phyloP scores from a whole-genome alignment of 139 green algal species.

The Closterium sp. region DNA sequence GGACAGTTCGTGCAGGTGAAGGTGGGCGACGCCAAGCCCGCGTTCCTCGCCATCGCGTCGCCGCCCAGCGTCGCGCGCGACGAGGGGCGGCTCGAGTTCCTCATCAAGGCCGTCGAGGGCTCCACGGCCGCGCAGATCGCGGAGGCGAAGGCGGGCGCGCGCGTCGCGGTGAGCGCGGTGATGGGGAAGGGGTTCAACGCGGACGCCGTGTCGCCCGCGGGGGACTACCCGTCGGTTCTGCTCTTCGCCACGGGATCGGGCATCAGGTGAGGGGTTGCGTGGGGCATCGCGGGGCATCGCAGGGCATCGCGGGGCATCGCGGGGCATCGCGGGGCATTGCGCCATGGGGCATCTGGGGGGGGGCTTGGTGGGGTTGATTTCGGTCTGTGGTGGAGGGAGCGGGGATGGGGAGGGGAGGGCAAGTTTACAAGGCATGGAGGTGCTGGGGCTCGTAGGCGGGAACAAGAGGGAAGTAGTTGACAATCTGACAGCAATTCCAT shows the following conservation, averaged over 20 bases:
- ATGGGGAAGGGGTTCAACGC: conserved; percentile 87
- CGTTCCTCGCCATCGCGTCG: conserved; percentile 90
- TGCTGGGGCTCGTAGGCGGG: no score
- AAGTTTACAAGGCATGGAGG: not conserved
- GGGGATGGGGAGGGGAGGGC: not conserved
- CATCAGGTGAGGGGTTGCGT: conserved; percentile 37
- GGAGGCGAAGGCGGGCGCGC: conserved; percentile 7
- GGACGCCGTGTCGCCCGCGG: conserved; percentile 60
- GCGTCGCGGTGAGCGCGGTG: conserved; percentile 38
- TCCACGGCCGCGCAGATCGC: conserved; percentile 65
- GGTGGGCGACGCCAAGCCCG: conserved; percentile 72
- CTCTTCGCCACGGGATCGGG: conserved; percentile 74
- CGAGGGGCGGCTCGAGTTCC: conserved; percentile 58
- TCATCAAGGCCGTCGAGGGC: conserved; percentile 48
- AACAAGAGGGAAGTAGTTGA: no score
- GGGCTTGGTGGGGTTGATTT: not conserved
- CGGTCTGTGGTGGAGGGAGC: not conserved
- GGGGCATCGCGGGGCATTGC: not conserved
- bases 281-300: no score
- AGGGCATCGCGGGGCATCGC: not conserved
- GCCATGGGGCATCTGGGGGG: not conserved
- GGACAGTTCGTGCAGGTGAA: conserved; percentile 85
- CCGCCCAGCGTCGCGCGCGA: conserved; percentile 48
- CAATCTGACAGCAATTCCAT: no score
- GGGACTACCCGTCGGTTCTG: conserved; percentile 63